A percentile compares a stretch with the other conserved stretches of the same genome.
These are phyloP conservation scores for Kazachstania bromeliacearum DNA, from an alignment of 805 yeast genomes.

Conservation along the genomic window DNA sequence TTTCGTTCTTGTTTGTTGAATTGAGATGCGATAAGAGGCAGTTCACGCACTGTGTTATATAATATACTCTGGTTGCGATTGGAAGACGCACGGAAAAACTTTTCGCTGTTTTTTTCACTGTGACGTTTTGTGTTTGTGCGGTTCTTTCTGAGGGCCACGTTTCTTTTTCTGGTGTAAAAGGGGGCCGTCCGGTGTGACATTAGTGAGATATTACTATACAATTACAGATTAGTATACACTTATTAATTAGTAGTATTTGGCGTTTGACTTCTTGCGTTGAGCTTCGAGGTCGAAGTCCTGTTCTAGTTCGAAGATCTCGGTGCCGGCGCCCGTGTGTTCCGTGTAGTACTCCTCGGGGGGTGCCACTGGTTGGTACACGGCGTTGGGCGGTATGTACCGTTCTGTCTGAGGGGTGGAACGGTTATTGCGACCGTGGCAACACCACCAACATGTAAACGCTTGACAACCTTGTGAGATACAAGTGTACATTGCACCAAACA, in stretches of 20 bases:
- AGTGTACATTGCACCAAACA: conserved; percentile 44
- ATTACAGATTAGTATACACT: too few species aligned
- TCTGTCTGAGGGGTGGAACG: conserved; percentile 1
- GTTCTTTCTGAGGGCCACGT: background rate
- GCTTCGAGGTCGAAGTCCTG: conserved; percentile 27
- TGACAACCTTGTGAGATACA: conserved; percentile 52
- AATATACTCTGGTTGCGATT: too few species aligned
- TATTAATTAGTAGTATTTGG: background rate
- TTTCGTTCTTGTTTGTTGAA: too few species aligned
- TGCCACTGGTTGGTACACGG: conserved; percentile 26
- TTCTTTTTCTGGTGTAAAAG: too few species aligned
- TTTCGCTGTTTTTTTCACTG: too few species aligned
- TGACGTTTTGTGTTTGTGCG: too few species aligned
- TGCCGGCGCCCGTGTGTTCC: background rate
- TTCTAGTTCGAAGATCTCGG: conserved; percentile 23
- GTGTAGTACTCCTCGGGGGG: conserved; percentile 10
- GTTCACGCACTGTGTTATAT: too few species aligned
- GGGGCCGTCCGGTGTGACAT: too few species aligned
- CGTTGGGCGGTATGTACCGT: conserved; percentile 16
- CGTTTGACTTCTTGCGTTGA: conserved; percentile 13
- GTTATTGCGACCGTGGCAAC: background rate
- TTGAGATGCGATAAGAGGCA: too few species aligned
- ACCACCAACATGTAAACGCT: conserved; percentile 46
- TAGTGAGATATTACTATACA: too few species aligned
- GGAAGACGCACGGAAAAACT: too few species aligned